Percentiles rank a stretch among this genome's conserved stretches.
phyloP scores from a whole-genome alignment of 352 stramenopile genomes.

The Globisporangium recalcitrans region DNA sequence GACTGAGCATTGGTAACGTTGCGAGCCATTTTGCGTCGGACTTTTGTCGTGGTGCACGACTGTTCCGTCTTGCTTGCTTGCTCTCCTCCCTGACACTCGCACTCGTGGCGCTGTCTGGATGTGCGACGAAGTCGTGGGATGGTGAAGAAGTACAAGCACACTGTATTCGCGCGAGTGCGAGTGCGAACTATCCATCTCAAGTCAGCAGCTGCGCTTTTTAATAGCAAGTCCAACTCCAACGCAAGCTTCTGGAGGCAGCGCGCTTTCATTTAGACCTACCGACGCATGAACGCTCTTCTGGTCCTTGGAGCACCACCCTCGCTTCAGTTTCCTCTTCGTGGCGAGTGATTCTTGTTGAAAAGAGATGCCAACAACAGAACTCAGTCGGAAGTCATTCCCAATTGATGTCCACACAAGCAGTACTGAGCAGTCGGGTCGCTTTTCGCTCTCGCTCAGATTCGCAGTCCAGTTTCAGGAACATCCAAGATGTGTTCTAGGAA shows the following conservation, averaged over 20 bases:
- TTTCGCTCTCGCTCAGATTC: no score
- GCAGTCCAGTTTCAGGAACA: no score
- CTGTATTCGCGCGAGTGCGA: no score
- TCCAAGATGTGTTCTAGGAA: no score
- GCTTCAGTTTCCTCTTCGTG: neutral
- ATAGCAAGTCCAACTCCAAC: neutral
- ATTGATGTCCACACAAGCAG: no score
- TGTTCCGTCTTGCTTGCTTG: neutral
- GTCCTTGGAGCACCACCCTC: neutral
- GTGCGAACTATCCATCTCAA: neutral
- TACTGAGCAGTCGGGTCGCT: no score
- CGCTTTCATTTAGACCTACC: neutral
- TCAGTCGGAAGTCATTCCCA: no score
- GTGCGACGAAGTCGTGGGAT: neutral
- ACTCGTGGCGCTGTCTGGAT: neutral
- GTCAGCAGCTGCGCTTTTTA: neutral
- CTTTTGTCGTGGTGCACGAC: neutral
- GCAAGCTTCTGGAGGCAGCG: neutral
- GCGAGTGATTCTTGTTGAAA: no score
- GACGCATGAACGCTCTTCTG: neutral
- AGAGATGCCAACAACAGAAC: no score
- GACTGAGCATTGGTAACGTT: neutral
- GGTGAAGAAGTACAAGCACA: neutral
- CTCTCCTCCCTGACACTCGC: neutral
- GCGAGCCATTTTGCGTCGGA: neutral